These are phyloP conservation scores for Candida vaughaniae DNA, from an alignment of 805 yeast genomes.

Conservation along the genomic window DNA sequence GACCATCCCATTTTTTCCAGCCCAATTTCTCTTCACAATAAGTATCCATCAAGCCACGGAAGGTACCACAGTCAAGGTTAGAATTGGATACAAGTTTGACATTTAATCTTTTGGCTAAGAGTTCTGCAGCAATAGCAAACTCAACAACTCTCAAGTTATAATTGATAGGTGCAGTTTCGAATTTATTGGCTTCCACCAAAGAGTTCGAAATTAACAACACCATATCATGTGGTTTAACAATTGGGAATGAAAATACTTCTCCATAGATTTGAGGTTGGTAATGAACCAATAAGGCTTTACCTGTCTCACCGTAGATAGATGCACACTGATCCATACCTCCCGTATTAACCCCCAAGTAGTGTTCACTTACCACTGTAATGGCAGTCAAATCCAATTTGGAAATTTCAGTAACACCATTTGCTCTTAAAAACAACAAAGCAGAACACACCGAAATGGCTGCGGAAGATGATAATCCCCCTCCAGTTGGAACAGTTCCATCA, in stretches of 20 bases:
- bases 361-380: conserved; percentile 66
- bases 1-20: conserved; percentile 43
- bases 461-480: conserved; percentile 68
- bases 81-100: conserved; percentile 47
- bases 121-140: conserved; percentile 63
- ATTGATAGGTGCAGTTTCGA: conserved; percentile 66
- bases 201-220: conserved; percentile 65
- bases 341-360: conserved; percentile 69
- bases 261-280: conserved; percentile 61
- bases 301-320: conserved; percentile 59
- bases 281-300: conserved; percentile 57
- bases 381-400: conserved; percentile 53
- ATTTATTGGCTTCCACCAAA: conserved; percentile 60
- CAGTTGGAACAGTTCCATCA: conserved; percentile 70
- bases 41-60: conserved; percentile 62
- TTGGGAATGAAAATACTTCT: conserved; percentile 53
- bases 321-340: conserved; percentile 86
- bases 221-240: conserved; percentile 38
- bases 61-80: conserved; percentile 55
- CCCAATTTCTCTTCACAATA: conserved; percentile 35
- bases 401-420: conserved; percentile 45
- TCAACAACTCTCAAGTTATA: conserved; percentile 74
- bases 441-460: conserved; percentile 72
- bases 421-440: conserved; percentile 54
- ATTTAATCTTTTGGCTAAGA: conserved; percentile 50